Conservation (phyloP, 1,284 basidiomycete genomes). For the Macrocystidia cucumis region DNA sequence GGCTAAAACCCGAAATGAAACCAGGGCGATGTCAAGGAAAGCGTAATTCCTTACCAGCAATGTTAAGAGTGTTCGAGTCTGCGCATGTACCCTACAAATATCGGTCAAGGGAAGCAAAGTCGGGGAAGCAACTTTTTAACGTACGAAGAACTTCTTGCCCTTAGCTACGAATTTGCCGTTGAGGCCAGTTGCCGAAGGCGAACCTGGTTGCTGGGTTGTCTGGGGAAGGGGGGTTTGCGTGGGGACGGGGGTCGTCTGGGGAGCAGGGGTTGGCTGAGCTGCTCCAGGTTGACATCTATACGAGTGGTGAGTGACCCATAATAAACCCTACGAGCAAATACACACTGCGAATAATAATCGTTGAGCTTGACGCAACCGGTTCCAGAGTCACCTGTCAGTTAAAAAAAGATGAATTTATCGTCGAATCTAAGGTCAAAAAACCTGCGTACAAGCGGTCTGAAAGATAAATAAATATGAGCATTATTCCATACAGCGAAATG, state of each 20-base stretch:
- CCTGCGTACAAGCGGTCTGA: slow-evolving; percentile 17
- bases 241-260: slow-evolving; percentile 6
- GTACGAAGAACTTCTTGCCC: slow-evolving; percentile 19
- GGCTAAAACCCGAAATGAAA: slow-evolving; percentile 7
- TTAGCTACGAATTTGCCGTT: slow-evolving; percentile 15
- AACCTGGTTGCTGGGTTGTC: slow-evolving; percentile 5
- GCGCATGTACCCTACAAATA: slow-evolving; percentile 19
- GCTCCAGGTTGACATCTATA: slow-evolving; percentile 20
- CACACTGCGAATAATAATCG: slow-evolving; percentile 25
- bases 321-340: background rate
- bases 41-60: slow-evolving; percentile 12
- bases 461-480: slow-evolving; percentile 2
- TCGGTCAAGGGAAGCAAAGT: too few relatives aligned
- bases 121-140: slow-evolving; percentile 1
- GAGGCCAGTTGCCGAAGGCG: slow-evolving; percentile 12
- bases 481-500: background rate
- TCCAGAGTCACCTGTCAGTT: slow-evolving; percentile 17
- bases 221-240: slow-evolving; percentile 8
- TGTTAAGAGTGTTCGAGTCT: slow-evolving; percentile 17
- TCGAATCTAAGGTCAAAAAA: slow-evolving; percentile 6
- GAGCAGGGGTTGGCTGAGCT: slow-evolving; percentile 8
- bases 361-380: slow-evolving; percentile 17
- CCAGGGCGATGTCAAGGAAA: slow-evolving; percentile 4
- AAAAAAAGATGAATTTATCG: slow-evolving; percentile 1
- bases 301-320: background rate